Percentiles rank a stretch among this genome's conserved stretches.
These are phyloP conservation scores for Malus hybrid DNA, from an alignment of 331 rosid genomes.

Conservation along the genomic window DNA sequence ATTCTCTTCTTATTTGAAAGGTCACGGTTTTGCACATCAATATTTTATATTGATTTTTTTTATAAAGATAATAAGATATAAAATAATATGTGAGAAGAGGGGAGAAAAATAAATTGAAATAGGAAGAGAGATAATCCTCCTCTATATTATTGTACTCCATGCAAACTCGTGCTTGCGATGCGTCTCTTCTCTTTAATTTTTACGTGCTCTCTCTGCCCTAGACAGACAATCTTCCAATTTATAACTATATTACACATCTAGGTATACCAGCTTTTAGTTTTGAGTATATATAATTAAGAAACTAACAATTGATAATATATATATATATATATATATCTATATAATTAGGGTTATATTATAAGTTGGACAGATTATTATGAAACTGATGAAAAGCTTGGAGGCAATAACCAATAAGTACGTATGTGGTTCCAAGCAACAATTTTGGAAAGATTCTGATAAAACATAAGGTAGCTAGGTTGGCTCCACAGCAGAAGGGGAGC, in stretches of 20 bases:
- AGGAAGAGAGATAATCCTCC: too few relatives aligned
- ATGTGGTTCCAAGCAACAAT: conserved; percentile 27
- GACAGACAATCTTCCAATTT: neutral
- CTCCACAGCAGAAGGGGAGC: conserved; percentile 46
- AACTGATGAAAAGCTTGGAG: neutral
- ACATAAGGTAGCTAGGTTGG: conserved; percentile 31
- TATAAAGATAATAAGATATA: too few relatives aligned
- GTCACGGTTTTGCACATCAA: too few relatives aligned
- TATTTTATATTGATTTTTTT: too few relatives aligned
- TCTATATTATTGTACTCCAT: neutral
- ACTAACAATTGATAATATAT: too few relatives aligned
- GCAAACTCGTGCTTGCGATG: neutral
- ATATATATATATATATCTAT: too few relatives aligned
- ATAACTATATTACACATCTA: neutral
- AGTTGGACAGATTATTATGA: neutral
- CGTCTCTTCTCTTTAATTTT: neutral
- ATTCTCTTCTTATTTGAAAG: too few relatives aligned
- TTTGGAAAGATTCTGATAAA: conserved; percentile 44
- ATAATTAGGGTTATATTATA: too few relatives aligned
- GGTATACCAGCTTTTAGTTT: neutral
- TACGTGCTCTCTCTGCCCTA: neutral
- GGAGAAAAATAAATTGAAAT: too few relatives aligned
- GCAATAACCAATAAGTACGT: neutral
- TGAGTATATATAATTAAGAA: too few relatives aligned
- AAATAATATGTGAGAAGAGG: too few relatives aligned